Evolutionary conservation across 2,329 filamentous ascomycete genomes (phyloP).

Genomic region (Calonectria henricotiae): DNA sequence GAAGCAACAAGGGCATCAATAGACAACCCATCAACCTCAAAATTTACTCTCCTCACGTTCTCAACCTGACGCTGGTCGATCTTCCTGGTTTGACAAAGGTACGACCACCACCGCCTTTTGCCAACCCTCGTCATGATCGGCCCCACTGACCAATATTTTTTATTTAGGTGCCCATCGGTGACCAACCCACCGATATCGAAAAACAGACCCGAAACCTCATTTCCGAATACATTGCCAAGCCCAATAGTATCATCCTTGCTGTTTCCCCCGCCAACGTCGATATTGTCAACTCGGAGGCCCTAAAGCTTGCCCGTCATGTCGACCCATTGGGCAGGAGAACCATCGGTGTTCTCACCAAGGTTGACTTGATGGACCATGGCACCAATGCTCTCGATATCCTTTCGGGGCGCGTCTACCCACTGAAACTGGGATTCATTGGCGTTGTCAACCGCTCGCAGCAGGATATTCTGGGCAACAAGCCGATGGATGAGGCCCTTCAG

Average conservation of each 20-base stretch:
- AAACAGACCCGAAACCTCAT: conserved; percentile 98
- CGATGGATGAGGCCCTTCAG: conserved; percentile 91
- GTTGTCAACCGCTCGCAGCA: conserved; percentile 98
- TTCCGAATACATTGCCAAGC: conserved; percentile 98
- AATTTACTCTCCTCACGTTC: conserved; percentile 96
- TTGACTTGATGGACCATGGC: conserved; percentile 98
- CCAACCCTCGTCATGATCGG: conserved; percentile 35
- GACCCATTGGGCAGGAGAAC: conserved; percentile 95
- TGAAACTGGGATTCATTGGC: conserved; percentile 98
- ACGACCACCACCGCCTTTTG: conserved; percentile 47
- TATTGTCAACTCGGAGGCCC: conserved; percentile 96
- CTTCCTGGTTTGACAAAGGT: conserved; percentile 96
- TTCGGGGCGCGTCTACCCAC: conserved; percentile 95
- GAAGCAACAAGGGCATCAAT: conserved; percentile 99
- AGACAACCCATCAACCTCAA: conserved; percentile 98
- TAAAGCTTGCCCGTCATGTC: conserved; percentile 97
- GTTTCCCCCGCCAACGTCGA: conserved; percentile 98
- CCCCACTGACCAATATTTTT: conserved; percentile 43
- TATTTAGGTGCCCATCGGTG: conserved; percentile 89
- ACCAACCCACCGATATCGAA: conserved; percentile 97
- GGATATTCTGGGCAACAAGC: conserved; percentile 96
- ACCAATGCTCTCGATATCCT: conserved; percentile 98
- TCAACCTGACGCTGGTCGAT: conserved; percentile 97
- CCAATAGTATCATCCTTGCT: conserved; percentile 97
- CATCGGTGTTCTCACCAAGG: conserved; percentile 96